Conservation (phyloP, 352 stramenopile genomes). For the Globisporangium yorkense region DNA sequence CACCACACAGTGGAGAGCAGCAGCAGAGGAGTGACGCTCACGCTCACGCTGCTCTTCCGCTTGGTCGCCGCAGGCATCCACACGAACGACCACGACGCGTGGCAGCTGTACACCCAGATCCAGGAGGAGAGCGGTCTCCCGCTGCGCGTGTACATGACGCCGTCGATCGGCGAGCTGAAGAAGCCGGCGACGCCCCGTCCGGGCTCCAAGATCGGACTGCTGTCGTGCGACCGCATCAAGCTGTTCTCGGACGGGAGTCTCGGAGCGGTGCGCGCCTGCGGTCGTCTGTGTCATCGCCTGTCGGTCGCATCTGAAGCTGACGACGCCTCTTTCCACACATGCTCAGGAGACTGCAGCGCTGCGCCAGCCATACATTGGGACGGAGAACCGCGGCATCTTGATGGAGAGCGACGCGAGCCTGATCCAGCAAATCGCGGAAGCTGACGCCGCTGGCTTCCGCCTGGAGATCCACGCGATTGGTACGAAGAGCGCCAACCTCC, state of each 20-base stretch:
- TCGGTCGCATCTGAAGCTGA: background rate
- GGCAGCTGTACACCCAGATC: slow-evolving; percentile 74
- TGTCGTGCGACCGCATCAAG: slow-evolving; percentile 85
- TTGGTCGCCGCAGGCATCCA: slow-evolving; percentile 40
- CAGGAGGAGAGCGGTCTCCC: slow-evolving; percentile 48
- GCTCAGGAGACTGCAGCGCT: slow-evolving; percentile 81
- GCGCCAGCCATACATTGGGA: slow-evolving; percentile 54
- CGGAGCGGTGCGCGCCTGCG: slow-evolving; percentile 44
- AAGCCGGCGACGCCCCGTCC: slow-evolving; percentile 32
- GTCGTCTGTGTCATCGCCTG: background rate
- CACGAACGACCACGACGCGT: slow-evolving; percentile 81
- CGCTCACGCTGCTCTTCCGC: background rate
- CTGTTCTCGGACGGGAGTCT: slow-evolving; percentile 87
- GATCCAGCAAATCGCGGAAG: slow-evolving; percentile 53
- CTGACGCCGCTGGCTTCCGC: slow-evolving; percentile 50
- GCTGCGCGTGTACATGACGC: slow-evolving; percentile 76
- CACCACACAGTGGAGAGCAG: too few relatives aligned
- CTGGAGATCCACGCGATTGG: slow-evolving; percentile 90
- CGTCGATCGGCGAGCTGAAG: slow-evolving; percentile 56
- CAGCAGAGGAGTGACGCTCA: background rate
- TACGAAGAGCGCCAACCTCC: slow-evolving; percentile 11
- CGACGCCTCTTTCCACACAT: background rate
- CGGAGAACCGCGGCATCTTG: slow-evolving; percentile 69
- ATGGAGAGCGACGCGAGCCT: slow-evolving; percentile 73
- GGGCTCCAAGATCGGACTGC: slow-evolving; percentile 35